A percentile compares a stretch with the other conserved stretches of the same genome.
Evolutionary conservation across 768 basidiomycete genomes (phyloP).

Genomic region (Russula brevipes): DNA sequence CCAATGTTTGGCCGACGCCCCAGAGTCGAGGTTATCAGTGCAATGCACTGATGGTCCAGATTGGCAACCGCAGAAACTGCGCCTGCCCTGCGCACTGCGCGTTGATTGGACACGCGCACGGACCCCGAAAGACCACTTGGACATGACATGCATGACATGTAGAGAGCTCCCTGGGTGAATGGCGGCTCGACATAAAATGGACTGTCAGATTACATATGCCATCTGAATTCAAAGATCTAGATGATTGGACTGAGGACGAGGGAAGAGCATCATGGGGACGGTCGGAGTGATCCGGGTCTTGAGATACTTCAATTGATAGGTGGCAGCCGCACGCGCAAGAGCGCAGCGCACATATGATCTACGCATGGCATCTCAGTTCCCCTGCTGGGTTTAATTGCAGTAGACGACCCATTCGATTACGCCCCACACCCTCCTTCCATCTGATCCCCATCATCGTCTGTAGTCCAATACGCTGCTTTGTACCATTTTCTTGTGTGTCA

Average conservation of each 20-base stretch:
- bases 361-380: neutral
- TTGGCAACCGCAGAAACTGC: neutral
- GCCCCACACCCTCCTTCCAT: neutral
- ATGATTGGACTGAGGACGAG: neutral
- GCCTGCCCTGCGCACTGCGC: neutral
- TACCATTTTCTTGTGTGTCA: too few relatives aligned
- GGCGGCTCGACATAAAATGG: too few relatives aligned
- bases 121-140: neutral
- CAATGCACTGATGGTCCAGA: neutral
- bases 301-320: neutral
- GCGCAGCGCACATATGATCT: neutral
- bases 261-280: neutral
- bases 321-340: neutral
- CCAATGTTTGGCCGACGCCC: neutral
- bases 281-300: conserved; percentile 3
- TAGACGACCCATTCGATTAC: neutral
- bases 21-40: too few relatives aligned
- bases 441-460: neutral
- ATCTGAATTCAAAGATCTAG: neutral
- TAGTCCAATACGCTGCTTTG: neutral
- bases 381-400: neutral
- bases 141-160: neutral
- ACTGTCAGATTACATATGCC: neutral
- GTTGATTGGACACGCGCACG: neutral
- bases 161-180: neutral